phyloP scores from a whole-genome alignment of 2,329 filamentous ascomycete genomes.

The Ramularia endophylla region DNA sequence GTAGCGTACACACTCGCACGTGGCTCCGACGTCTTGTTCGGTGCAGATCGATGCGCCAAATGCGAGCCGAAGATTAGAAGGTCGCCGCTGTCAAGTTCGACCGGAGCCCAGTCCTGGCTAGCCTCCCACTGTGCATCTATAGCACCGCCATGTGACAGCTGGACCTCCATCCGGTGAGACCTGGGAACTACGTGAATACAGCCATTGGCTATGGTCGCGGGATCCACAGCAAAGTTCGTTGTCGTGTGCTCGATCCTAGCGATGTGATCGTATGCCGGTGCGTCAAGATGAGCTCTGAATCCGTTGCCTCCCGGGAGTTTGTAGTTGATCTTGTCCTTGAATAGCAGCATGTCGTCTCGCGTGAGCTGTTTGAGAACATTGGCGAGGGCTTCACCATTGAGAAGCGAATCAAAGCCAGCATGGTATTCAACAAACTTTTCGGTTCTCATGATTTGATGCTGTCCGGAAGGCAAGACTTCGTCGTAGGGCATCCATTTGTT shows the following conservation, averaged over 20 bases:
- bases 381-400: slow-evolving; percentile 30
- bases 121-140: slow-evolving; percentile 34
- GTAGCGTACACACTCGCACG: slow-evolving; percentile 40
- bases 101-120: slow-evolving; percentile 31
- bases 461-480: slow-evolving; percentile 17
- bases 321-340: slow-evolving; percentile 43
- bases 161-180: slow-evolving; percentile 33
- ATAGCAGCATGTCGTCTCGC: slow-evolving; percentile 36
- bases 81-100: slow-evolving; percentile 32
- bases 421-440: slow-evolving; percentile 26
- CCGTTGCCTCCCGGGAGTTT: slow-evolving; percentile 38
- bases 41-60: slow-evolving; percentile 35
- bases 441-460: slow-evolving; percentile 21
- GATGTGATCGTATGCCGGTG: slow-evolving; percentile 39
- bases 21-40: slow-evolving; percentile 32
- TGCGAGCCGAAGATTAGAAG: slow-evolving; percentile 38
- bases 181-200: slow-evolving; percentile 38
- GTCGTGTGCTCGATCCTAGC: slow-evolving; percentile 35
- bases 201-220: slow-evolving; percentile 33
- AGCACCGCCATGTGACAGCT: slow-evolving; percentile 30
- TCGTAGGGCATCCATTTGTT: slow-evolving; percentile 28
- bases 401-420: slow-evolving; percentile 31
- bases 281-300: slow-evolving; percentile 38
- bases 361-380: slow-evolving; percentile 32
- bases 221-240: slow-evolving; percentile 36